These are phyloP conservation scores for Cladosporium phlei DNA, from an alignment of 2,329 filamentous ascomycete genomes.

Conservation along the genomic window DNA sequence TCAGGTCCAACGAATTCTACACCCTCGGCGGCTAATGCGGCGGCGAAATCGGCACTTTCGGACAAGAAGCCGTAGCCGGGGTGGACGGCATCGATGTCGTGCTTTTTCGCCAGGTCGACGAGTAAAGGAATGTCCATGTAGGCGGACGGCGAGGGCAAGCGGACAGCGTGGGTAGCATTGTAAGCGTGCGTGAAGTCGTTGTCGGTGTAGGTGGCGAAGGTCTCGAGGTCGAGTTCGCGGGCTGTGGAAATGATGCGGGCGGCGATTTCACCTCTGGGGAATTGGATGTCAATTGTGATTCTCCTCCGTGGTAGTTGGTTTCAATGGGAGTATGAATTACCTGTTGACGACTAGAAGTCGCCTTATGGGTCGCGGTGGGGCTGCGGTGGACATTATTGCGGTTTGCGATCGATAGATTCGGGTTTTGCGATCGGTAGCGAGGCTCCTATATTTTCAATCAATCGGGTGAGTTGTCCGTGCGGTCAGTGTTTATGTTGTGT, in stretches of 20 bases:
- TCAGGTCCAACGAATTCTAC: constrained; percentile 52
- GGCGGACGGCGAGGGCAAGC: constrained; percentile 46
- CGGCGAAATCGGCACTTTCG: constrained; percentile 50
- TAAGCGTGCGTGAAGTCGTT: constrained; percentile 53
- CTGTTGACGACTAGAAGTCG: constrained; percentile 29
- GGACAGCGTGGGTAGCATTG: constrained; percentile 48
- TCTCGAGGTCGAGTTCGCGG: constrained; percentile 55
- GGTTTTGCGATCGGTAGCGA: too few relatives aligned
- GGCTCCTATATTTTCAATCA: too few relatives aligned
- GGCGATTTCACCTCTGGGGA: constrained; percentile 57
- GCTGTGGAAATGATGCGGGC: constrained; percentile 56
- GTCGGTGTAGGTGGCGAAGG: constrained; percentile 52
- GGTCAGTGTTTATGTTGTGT: too few relatives aligned
- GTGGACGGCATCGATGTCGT: constrained; percentile 53
- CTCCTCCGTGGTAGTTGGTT: not conserved
- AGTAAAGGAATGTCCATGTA: constrained; percentile 52
- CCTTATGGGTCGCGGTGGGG: constrained; percentile 22
- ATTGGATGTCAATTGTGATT: too few relatives aligned
- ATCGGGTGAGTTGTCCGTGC: too few relatives aligned
- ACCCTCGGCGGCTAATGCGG: constrained; percentile 44
- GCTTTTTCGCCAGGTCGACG: constrained; percentile 43
- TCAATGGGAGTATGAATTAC: too few relatives aligned
- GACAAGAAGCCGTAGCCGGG: constrained; percentile 61
- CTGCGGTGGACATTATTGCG: not conserved
- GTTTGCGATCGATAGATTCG: not conserved